Evolutionary conservation across 208 protist genomes (phyloP).

Genomic region (Wallacemonas sp.): DNA sequence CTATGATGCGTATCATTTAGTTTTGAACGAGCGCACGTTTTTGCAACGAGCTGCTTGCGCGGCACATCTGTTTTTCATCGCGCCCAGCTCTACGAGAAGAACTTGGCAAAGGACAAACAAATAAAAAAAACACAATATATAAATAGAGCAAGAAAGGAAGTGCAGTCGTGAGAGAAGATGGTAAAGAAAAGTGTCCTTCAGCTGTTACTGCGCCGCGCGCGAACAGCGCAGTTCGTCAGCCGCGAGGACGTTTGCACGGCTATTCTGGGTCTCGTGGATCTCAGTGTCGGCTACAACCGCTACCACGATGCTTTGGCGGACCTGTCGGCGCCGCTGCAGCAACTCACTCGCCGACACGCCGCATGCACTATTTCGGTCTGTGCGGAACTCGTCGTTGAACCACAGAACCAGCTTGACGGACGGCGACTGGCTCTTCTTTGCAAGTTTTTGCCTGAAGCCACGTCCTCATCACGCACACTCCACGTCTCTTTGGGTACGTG

Average conservation of each 20-base stretch:
- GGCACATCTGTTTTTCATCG: no score
- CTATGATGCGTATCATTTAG: no score
- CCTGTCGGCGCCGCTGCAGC: not conserved
- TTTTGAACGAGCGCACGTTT: no score
- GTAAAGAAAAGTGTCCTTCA: no score
- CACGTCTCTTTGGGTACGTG: not conserved
- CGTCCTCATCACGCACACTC: not conserved
- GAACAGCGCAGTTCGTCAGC: constrained; percentile 20
- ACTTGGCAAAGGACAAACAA: no score
- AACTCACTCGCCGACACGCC: constrained; percentile 3
- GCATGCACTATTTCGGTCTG: not conserved
- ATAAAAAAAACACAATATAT: no score
- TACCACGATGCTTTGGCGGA: constrained; percentile 8
- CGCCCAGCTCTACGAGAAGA: no score
- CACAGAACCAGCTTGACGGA: not conserved
- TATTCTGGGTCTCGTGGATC: constrained; percentile 37
- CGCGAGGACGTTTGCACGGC: constrained; percentile 41
- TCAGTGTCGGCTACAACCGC: constrained; percentile 34
- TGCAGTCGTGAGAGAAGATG: no score
- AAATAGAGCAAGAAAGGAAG: not conserved
- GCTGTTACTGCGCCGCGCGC: not conserved
- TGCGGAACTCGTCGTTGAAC: not conserved
- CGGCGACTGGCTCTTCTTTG: not conserved
- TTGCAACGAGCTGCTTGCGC: no score
- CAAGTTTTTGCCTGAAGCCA: not conserved